A percentile compares a stretch with the other conserved stretches of the same genome.
phyloP scores from a whole-genome alignment of 1,139 yeast genomes.

The Hansenula sp. region DNA sequence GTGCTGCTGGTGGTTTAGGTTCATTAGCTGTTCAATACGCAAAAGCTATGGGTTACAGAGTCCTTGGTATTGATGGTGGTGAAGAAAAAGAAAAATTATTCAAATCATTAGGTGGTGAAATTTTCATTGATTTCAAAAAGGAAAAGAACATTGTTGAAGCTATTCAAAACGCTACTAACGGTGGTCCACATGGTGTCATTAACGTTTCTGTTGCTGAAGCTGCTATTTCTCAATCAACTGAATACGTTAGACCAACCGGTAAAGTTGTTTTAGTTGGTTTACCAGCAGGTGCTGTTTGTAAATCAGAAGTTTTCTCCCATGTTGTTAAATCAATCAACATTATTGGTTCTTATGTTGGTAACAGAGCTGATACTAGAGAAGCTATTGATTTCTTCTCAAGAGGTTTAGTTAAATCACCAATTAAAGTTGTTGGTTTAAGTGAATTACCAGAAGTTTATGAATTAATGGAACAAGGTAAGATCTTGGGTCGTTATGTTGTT shows the following conservation, averaged over 20 bases:
- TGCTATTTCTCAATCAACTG: conserved; percentile 52
- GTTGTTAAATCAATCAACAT: conserved; percentile 54
- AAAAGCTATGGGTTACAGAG: conserved; percentile 61
- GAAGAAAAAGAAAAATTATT: conserved; percentile 49
- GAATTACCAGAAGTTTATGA: conserved; percentile 51
- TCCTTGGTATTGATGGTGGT: conserved; percentile 60
- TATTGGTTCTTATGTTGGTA: conserved; percentile 66
- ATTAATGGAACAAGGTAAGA: conserved; percentile 56
- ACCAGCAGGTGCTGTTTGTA: conserved; percentile 56
- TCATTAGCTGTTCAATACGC: conserved; percentile 63
- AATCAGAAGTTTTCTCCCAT: conserved; percentile 50
- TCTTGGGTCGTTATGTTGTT: conserved; percentile 61
- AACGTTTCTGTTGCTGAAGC: conserved; percentile 57
- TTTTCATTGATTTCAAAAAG: conserved; percentile 48
- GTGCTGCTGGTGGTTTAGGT: conserved; percentile 70
- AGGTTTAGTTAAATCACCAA: conserved; percentile 60
- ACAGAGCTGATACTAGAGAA: conserved; percentile 68
- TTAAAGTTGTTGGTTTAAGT: conserved; percentile 54
- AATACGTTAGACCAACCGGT: conserved; percentile 55
- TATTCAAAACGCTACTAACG: conserved; percentile 44
- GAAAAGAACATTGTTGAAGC: conserved; percentile 48
- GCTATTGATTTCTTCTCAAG: conserved; percentile 63
- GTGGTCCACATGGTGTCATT: conserved; percentile 62
- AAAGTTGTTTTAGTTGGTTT: conserved; percentile 61
- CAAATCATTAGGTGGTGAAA: conserved; percentile 54